A percentile compares a stretch with the other conserved stretches of the same genome.
phyloP scores from a whole-genome alignment of 331 rosid genomes.

The Rosa hybrid region DNA sequence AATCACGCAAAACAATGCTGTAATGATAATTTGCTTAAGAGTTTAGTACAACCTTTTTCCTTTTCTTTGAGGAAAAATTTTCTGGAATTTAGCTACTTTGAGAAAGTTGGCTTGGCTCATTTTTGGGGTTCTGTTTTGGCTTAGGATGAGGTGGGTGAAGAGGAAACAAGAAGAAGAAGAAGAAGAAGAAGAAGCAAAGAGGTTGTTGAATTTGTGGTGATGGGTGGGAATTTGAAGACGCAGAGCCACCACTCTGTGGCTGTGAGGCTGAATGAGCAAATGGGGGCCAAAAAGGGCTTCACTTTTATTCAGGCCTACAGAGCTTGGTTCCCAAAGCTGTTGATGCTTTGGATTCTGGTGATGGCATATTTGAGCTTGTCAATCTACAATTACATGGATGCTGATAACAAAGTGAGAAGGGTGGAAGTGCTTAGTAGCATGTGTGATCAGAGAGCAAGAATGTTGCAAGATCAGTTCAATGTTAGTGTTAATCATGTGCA shows the following conservation, averaged over 20 bases:
- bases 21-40: constrained; percentile 47
- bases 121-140: constrained; percentile 30
- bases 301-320: constrained; percentile 80
- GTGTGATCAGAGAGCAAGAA: constrained; percentile 97
- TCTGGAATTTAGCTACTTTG: constrained; percentile 40
- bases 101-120: constrained; percentile 42
- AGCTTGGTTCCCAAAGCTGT: constrained; percentile 69
- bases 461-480: constrained; percentile 96
- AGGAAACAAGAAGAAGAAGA: constrained; percentile 24
- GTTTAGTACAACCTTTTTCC: constrained; percentile 36
- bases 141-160: constrained; percentile 47
- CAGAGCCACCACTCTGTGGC: constrained; percentile 60
- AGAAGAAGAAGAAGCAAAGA: constrained; percentile 22
- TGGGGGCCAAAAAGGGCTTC: constrained; percentile 61
- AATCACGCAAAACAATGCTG: constrained; percentile 66
- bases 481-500: constrained; percentile 98
- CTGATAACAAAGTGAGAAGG: constrained; percentile 74
- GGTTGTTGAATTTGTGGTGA: constrained; percentile 29
- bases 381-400: constrained; percentile 74
- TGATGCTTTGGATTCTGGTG: constrained; percentile 61
- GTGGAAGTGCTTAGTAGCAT: constrained; percentile 76
- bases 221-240: constrained; percentile 60
- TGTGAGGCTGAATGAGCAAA: constrained; percentile 70
- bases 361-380: constrained; percentile 53
- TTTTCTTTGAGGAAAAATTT: constrained; percentile 35